A percentile compares a stretch with the other conserved stretches of the same genome.
These are phyloP conservation scores for Fallopia convolvulus DNA, from an alignment of 148 eudicot genomes.

Conservation along the genomic window DNA sequence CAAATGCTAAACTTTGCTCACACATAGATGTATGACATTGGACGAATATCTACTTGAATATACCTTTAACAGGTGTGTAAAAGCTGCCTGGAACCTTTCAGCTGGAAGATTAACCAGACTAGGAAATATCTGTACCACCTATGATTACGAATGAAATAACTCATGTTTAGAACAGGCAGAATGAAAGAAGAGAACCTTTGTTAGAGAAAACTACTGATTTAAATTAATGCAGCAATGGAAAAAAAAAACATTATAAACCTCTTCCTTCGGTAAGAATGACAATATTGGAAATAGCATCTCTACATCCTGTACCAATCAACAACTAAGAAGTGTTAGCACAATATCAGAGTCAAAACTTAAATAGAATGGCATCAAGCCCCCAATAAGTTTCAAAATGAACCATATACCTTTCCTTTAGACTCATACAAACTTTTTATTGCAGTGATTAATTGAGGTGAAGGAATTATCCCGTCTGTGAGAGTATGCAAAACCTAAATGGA, in stretches of 20 bases:
- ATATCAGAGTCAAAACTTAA: slow-evolving; percentile 4
- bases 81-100: slow-evolving; percentile 79
- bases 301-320: slow-evolving; percentile 49
- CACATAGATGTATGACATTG: not conserved
- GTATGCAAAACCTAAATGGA: slow-evolving; percentile 72
- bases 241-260: slow-evolving; percentile 36
- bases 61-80: slow-evolving; percentile 70
- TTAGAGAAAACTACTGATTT: not conserved
- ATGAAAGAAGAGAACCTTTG: not conserved
- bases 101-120: slow-evolving; percentile 68
- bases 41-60: not conserved
- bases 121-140: slow-evolving; percentile 66
- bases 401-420: slow-evolving; percentile 50
- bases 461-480: slow-evolving; percentile 78
- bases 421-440: slow-evolving; percentile 64
- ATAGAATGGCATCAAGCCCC: not conserved
- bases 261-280: slow-evolving; percentile 70
- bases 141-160: slow-evolving; percentile 10
- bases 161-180: not conserved
- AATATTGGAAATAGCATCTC: slow-evolving; percentile 80
- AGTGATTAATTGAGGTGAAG: slow-evolving; percentile 59
- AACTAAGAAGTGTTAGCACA: slow-evolving; percentile 16
- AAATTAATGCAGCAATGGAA: not conserved
- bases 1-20: not conserved
- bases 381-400: not conserved